phyloP scores from a whole-genome alignment of 2,329 filamentous ascomycete species.

The Pestalotiopsis sp. region DNA sequence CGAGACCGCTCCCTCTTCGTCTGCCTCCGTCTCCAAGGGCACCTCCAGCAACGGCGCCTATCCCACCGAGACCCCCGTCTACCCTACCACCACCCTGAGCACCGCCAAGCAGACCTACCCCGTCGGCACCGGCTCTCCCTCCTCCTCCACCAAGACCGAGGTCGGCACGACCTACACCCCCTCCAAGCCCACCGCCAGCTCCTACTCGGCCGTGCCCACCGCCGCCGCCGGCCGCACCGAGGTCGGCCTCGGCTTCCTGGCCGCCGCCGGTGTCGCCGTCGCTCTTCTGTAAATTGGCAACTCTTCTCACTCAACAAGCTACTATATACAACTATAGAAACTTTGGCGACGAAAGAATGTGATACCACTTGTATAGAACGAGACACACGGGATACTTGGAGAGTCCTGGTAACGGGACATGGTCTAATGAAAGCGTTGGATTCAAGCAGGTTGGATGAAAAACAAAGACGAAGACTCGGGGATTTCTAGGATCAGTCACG shows the following conservation, averaged over 20 bases:
- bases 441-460: neutral
- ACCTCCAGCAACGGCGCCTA: neutral
- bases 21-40: neutral
- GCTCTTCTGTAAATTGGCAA: neutral
- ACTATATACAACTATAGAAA: neutral
- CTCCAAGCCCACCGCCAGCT: neutral
- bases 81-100: conserved; percentile 2
- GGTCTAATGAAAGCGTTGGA: neutral
- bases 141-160: neutral
- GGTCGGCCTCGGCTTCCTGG: neutral
- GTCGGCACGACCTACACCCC: conserved; percentile 5
- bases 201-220: neutral
- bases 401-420: neutral
- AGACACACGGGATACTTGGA: neutral
- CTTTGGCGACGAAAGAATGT: neutral
- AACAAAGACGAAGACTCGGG: neutral
- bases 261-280: neutral
- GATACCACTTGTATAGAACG: neutral
- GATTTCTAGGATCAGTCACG: neutral
- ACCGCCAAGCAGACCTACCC: conserved; percentile 3
- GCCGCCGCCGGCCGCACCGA: neutral
- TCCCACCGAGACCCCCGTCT: neutral
- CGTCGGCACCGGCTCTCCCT: neutral
- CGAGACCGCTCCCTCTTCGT: neutral
- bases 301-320: neutral